Conservation (phyloP, 2,329 filamentous ascomycete genomes). For the Trichoderma sp. region DNA sequence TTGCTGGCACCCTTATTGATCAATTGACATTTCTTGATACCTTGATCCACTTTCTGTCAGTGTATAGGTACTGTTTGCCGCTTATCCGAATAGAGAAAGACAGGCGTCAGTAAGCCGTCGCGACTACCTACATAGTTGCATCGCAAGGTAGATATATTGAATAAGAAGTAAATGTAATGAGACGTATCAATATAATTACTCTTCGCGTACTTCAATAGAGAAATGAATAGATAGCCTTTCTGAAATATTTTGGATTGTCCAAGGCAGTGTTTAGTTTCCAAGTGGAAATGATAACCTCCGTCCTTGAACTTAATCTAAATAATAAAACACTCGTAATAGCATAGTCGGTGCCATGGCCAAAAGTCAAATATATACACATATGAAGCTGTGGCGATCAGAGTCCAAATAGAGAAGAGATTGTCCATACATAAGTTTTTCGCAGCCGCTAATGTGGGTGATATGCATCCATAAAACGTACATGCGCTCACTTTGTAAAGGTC, state of each 20-base stretch:
- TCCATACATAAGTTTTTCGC: not conserved
- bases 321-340: not conserved
- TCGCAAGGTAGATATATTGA: not conserved
- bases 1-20: not conserved
- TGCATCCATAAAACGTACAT: not conserved
- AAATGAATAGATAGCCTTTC: too few species aligned
- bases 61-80: not conserved
- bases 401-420: not conserved
- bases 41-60: not conserved
- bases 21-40: not conserved
- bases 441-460: too few species aligned
- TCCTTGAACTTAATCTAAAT: too few species aligned
- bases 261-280: not conserved
- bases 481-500: conserved; percentile 27
- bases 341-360: not conserved
- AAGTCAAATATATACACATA: not conserved
- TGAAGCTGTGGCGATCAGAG: not conserved
- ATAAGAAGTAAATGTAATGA: not conserved
- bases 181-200: not conserved
- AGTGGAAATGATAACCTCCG: not conserved
- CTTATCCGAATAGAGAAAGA: not conserved
- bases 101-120: not conserved
- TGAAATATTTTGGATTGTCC: too few species aligned
- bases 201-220: not conserved
- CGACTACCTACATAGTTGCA: not conserved